A percentile compares a stretch with the other conserved stretches of the same genome.
phyloP scores from a whole-genome alignment of 2,329 filamentous ascomycete species.

The Alternaria solani region DNA sequence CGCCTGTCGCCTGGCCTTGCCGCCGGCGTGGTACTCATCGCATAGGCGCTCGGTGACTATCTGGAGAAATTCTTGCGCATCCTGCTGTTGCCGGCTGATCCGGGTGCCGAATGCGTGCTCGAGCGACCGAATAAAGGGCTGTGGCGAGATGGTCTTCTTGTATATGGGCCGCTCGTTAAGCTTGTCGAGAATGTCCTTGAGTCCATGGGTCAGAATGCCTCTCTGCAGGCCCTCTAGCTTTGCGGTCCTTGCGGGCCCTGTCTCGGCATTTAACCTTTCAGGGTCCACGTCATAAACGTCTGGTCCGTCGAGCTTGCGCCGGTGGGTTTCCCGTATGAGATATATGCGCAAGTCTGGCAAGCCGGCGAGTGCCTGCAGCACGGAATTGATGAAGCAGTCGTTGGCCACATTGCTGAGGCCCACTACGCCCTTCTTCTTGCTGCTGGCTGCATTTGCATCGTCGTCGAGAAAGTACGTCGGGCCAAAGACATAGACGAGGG shows the following conservation, averaged over 20 bases:
- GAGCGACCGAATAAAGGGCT: conserved; percentile 81
- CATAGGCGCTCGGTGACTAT: conserved; percentile 90
- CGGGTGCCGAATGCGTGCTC: conserved; percentile 88
- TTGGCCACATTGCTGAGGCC: conserved; percentile 90
- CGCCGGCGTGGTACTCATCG: conserved; percentile 91
- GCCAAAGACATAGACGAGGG: conserved; percentile 95
- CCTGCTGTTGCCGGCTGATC: conserved; percentile 94
- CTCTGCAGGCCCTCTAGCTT: conserved; percentile 71
- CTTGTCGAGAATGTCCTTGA: conserved; percentile 92
- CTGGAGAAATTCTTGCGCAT: conserved; percentile 96
- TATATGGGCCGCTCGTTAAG: conserved; percentile 94
- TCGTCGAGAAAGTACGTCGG: conserved; percentile 96
- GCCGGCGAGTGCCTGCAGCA: conserved; percentile 90
- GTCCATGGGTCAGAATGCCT: conserved; percentile 81
- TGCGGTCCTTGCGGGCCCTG: conserved; percentile 53
- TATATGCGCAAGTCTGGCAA: conserved; percentile 89
- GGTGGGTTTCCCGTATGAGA: conserved; percentile 88
- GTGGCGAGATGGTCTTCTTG: conserved; percentile 90
- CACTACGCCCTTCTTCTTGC: conserved; percentile 81
- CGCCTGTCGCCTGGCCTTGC: conserved; percentile 72
- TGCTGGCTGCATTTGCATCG: conserved; percentile 72
- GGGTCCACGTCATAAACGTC: conserved; percentile 75
- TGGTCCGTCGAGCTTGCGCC: conserved; percentile 78
- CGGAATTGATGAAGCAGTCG: conserved; percentile 85
- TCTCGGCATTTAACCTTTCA: conserved; percentile 54